These are phyloP conservation scores for Chaetomium sp. DNA, from an alignment of 2,329 filamentous ascomycete genomes.

Conservation along the genomic window DNA sequence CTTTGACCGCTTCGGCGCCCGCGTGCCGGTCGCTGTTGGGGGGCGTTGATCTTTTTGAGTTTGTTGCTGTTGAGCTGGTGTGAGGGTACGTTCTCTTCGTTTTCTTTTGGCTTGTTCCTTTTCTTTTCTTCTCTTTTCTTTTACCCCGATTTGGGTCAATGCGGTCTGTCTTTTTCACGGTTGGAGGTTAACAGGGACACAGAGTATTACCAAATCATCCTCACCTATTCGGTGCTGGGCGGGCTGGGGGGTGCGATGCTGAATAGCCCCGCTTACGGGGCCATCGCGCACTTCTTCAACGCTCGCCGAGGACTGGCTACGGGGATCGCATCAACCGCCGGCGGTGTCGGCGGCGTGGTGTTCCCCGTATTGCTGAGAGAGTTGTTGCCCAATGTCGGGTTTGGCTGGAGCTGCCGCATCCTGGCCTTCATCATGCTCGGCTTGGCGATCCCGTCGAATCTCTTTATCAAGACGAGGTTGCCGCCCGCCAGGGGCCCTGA, in stretches of 20 bases:
- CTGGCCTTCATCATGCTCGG: constrained; percentile 54
- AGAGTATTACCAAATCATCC: constrained; percentile 78
- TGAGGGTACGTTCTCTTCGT: constrained; percentile 46
- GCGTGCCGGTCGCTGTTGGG: constrained; percentile 67
- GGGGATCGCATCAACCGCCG: constrained; percentile 76
- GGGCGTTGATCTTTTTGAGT: constrained; percentile 61
- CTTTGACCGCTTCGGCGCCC: constrained; percentile 76
- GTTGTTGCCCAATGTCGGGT: constrained; percentile 51
- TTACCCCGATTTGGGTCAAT: not conserved
- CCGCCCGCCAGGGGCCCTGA: constrained; percentile 48
- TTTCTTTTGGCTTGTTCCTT: not conserved
- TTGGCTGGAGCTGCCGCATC: constrained; percentile 53
- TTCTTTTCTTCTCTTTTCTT: not conserved
- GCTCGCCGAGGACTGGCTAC: constrained; percentile 73
- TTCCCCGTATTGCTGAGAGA: constrained; percentile 56
- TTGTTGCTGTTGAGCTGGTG: constrained; percentile 71
- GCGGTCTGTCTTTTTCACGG: not conserved
- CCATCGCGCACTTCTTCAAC: constrained; percentile 79
- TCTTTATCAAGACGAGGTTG: constrained; percentile 57
- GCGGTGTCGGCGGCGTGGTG: constrained; percentile 68
- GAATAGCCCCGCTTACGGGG: constrained; percentile 74
- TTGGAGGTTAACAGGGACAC: constrained; percentile 17
- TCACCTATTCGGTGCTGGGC: constrained; percentile 72
- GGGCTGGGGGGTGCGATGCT: constrained; percentile 74
- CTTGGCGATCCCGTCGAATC: constrained; percentile 50